Percentiles rank a stretch among this genome's conserved stretches.
Evolutionary conservation across 2,329 filamentous ascomycete genomes (phyloP).

Genomic region (Domatiomyces catenatus): DNA sequence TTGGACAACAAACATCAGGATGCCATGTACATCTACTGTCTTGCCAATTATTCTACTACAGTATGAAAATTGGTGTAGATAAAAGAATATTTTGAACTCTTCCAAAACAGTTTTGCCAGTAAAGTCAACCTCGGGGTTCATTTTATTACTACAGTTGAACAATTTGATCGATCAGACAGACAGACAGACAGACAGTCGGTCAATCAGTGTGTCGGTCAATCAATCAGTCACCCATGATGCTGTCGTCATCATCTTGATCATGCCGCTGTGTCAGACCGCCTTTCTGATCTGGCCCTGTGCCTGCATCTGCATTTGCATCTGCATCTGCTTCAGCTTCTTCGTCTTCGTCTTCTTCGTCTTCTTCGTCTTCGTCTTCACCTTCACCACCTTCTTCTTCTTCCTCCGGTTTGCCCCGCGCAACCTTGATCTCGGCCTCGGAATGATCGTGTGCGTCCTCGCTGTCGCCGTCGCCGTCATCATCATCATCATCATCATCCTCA

Average conservation of each 20-base stretch:
- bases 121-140: too few species aligned
- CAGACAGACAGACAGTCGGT: too few species aligned
- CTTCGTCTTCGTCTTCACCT: conserved; percentile 5
- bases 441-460: conserved; percentile 6
- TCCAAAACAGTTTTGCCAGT: too few species aligned
- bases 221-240: conserved; percentile 17
- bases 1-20: too few species aligned
- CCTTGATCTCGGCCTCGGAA: conserved; percentile 4
- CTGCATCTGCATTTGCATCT: conserved; percentile 1
- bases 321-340: conserved; percentile 4
- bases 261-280: background rate
- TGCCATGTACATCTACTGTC: too few species aligned
- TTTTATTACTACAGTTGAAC: too few species aligned
- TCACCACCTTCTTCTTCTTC: too few species aligned
- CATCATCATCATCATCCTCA: conserved; percentile 1
- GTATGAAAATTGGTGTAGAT: too few species aligned
- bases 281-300: conserved; percentile 2
- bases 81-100: too few species aligned
- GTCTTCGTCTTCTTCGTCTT: conserved; percentile 7
- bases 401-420: too few species aligned
- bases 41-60: too few species aligned
- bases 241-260: conserved; percentile 12
- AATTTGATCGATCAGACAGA: too few species aligned
- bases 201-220: background rate
- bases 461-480: conserved; percentile 7